Evolutionary conservation across 2,329 filamentous ascomycete species (phyloP), one percentile per base, ranked within the genome.

Genomic region (Arthrobotrys musiformis): DNA sequence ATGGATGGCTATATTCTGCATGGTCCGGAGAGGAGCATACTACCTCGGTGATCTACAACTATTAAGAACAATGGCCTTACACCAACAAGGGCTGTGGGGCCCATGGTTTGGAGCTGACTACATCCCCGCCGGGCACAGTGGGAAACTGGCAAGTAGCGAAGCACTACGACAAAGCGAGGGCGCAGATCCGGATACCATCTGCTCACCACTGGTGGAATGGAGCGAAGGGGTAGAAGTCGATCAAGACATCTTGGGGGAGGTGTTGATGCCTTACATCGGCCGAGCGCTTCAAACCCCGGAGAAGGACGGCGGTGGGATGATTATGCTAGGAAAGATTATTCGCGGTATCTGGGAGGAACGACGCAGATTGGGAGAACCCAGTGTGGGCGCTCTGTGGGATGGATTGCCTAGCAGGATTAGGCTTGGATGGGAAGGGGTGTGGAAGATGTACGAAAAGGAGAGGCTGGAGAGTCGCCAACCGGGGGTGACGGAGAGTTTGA

Each of bases 291-390:
- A 35, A 79, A 80, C 67, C 44, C 81, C 42, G 62, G 79, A 56
- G 81, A 79, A 4, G 79, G 81, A 80, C 79, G 80, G 56, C 35
- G 75, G 76, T 60, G 78, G 79, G 75, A 79, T 77, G 70, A 33
- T 64, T 72, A 68, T 37, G 83, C 82, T 77, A 82, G 83, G 78
- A 82, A 82, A 50, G 82, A 78, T 73, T 48, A 78, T 80, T 28
- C 81, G 80, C 79, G 87, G 88, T 24, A 85, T 85, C 50, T 88
- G 89, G 44, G 86, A 86, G 35, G 85, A 84, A 9, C 88, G 89
- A 78, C 90, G 88, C 67, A 88, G 86, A 70, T 88, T 89, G 72
- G 90, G 84, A 52, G 84, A 84, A 80, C 72, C 72, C 1, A 30
- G 40, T 2, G 72, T 76, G 28, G 72, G 56, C 9, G 64, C 42